These are phyloP conservation scores for Candida verbasci DNA, from an alignment of 805 yeast genomes.

Conservation along the genomic window DNA sequence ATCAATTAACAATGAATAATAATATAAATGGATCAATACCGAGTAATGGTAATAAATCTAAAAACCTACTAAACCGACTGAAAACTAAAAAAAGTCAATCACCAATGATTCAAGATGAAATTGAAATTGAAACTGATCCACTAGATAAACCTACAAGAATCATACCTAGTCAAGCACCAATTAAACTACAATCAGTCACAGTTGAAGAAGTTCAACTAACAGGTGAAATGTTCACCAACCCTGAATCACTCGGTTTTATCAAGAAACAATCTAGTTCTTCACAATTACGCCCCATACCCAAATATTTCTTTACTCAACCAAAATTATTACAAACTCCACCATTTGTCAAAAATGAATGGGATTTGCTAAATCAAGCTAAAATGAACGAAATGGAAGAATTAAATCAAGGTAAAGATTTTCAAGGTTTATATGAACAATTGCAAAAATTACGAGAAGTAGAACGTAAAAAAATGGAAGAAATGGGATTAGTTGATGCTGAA, in stretches of 20 bases:
- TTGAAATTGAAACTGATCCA: too few species aligned
- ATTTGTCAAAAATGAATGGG: constrained; percentile 57
- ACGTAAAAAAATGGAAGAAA: constrained; percentile 69
- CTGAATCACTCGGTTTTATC: constrained; percentile 30
- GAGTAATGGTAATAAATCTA: too few species aligned
- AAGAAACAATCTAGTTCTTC: constrained; percentile 8
- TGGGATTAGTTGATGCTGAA: constrained; percentile 84
- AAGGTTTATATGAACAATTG: constrained; percentile 69
- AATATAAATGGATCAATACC: constrained; percentile 8
- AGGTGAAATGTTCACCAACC: constrained; percentile 28
- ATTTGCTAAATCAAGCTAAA: constrained; percentile 60
- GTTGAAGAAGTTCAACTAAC: constrained; percentile 17
- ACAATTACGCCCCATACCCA: constrained; percentile 28
- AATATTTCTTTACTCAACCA: constrained; percentile 32
- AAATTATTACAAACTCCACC: constrained; percentile 29
- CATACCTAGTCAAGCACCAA: constrained; percentile 17
- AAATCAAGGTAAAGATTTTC: constrained; percentile 50
- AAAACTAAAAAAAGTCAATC: neutral
- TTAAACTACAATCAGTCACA: constrained; percentile 16
- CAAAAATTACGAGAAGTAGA: constrained; percentile 72
- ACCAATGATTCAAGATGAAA: neutral
- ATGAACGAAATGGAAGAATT: constrained; percentile 50
- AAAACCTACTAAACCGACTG: constrained; percentile 4
- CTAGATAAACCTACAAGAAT: constrained; percentile 15
- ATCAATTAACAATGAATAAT: constrained; percentile 2